Percentiles rank a stretch among this genome's conserved stretches.
These are phyloP conservation scores for Sordariomycetes sp. DNA, from an alignment of 2,329 filamentous ascomycete species.

Conservation along the genomic window DNA sequence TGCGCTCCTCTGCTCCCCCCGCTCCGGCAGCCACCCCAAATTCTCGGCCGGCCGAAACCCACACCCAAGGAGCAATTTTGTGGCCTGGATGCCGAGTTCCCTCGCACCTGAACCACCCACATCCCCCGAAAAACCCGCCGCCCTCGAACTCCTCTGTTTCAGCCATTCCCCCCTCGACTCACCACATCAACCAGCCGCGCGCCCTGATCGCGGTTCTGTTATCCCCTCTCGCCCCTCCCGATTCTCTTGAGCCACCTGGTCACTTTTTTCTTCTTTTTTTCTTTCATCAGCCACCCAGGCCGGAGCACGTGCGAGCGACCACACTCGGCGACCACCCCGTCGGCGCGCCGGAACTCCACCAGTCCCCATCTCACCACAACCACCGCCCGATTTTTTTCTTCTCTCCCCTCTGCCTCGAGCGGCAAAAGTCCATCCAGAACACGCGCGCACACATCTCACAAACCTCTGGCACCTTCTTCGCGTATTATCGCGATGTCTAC, in stretches of 20 bases:
- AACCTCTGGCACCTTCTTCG: neutral
- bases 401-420: neutral
- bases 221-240: neutral
- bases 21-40: neutral
- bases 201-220: neutral
- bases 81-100: conserved; percentile 3
- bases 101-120: conserved; percentile 2
- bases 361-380: neutral
- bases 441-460: neutral
- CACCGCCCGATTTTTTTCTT: neutral
- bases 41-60: conserved; percentile 5
- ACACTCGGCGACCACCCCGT: neutral
- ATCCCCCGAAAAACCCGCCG: conserved; percentile 5
- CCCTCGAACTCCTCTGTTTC: conserved; percentile 1
- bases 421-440: neutral
- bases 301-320: neutral
- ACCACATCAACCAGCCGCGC: neutral
- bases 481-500: conserved; percentile 27
- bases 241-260: neutral
- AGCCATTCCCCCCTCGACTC: conserved; percentile 1
- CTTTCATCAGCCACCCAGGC: neutral
- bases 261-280: neutral
- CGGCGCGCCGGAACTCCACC: neutral
- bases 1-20: neutral
- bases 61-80: conserved; percentile 1